Conservation (phyloP, 2,329 filamentous ascomycete genomes). For the Colletotrichum sp. region DNA sequence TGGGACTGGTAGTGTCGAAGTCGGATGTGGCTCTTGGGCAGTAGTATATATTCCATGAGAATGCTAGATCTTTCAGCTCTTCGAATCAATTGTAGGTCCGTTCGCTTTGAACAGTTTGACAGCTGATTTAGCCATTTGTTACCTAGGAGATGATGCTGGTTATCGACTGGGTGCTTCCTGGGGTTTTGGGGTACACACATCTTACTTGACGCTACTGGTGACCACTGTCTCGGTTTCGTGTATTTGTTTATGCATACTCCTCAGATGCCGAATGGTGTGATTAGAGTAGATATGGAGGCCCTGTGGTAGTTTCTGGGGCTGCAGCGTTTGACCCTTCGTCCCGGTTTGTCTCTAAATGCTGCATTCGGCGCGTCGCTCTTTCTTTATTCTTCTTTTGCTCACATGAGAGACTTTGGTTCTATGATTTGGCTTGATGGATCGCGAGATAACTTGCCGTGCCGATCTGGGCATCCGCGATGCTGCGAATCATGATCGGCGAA, state of each 20-base stretch:
- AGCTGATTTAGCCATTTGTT: not conserved
- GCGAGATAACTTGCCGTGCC: too few species aligned
- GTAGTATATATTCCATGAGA: not conserved
- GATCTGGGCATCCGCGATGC: accelerated
- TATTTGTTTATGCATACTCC: not conserved
- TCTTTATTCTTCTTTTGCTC: too few species aligned
- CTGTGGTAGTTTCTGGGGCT: too few species aligned
- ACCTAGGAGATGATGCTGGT: not conserved
- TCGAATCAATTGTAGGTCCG: not conserved
- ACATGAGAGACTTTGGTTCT: too few species aligned
- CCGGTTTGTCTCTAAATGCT: too few species aligned
- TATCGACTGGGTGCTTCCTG: not conserved
- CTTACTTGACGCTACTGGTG: accelerated
- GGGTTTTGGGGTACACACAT: not conserved
- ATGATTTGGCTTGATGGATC: too few species aligned
- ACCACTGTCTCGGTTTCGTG: not conserved
- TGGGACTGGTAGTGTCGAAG: too few species aligned
- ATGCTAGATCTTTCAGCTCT: not conserved
- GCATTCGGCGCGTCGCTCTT: too few species aligned
- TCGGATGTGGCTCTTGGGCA: not conserved
- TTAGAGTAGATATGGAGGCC: too few species aligned
- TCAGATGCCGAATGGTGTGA: too few species aligned
- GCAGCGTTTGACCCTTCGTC: too few species aligned
- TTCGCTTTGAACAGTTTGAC: not conserved
- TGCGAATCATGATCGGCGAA: too few species aligned